These are phyloP conservation scores for Abrus precatorius DNA, from an alignment of 306 rosid species.

Conservation along the genomic window DNA sequence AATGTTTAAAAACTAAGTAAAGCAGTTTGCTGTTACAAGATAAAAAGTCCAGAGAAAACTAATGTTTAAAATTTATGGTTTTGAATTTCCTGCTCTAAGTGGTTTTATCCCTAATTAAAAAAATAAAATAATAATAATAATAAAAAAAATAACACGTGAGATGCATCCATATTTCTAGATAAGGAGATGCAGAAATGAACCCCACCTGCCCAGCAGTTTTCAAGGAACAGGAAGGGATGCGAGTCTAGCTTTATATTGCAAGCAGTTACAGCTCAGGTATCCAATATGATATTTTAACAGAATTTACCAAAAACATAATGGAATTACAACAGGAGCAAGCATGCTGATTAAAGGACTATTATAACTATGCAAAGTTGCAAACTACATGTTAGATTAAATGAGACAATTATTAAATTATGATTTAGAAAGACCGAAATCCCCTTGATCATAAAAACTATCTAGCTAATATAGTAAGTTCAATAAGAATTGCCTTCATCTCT, in stretches of 20 bases:
- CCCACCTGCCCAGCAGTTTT: constrained; percentile 1
- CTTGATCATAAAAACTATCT: neutral
- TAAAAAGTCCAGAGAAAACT: constrained; percentile 3
- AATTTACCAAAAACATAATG: neutral
- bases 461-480: constrained; percentile 26
- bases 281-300: neutral
- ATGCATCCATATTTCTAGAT: neutral
- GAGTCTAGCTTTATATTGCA: constrained; percentile 25
- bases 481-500: constrained; percentile 26
- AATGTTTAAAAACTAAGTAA: neutral
- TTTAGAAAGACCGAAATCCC: constrained; percentile 9
- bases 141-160: neutral
- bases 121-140: neutral
- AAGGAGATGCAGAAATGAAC: neutral
- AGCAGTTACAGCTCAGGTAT: constrained; percentile 16
- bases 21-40: constrained; percentile 24
- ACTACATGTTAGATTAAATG: neutral
- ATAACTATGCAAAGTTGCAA: constrained; percentile 18
- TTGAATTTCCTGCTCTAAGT: neutral
- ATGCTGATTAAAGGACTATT: constrained; percentile 5
- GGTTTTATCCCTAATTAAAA: neutral
- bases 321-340: constrained; percentile 4
- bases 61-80: neutral
- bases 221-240: neutral
- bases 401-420: neutral